phyloP scores from a whole-genome alignment of 2,329 filamentous ascomycete species.

The Ophiostoma himal-ulmi region DNA sequence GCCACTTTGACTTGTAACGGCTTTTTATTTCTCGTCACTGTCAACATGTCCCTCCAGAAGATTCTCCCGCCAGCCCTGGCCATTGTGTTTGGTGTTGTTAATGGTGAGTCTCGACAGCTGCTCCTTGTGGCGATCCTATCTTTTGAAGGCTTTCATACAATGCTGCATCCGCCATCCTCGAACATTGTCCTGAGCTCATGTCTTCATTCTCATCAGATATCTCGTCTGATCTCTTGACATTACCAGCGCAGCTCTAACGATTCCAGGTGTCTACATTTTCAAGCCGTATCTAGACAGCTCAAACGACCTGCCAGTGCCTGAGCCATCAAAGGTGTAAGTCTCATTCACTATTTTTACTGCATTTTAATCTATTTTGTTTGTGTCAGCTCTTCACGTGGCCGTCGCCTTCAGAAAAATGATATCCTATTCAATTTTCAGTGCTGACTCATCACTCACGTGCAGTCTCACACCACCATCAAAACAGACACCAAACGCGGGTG shows the following conservation, averaged over 20 bases:
- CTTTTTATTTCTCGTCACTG: background rate
- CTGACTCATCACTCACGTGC: slow-evolving; percentile 15
- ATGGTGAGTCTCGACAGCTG: slow-evolving; percentile 28
- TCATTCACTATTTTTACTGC: background rate
- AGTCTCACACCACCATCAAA: background rate
- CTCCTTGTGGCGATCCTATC: background rate
- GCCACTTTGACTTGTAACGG: background rate
- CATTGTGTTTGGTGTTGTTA: slow-evolving; percentile 32
- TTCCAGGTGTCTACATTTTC: slow-evolving; percentile 26
- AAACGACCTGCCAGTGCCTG: background rate
- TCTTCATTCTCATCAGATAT: background rate
- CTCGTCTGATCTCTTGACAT: background rate
- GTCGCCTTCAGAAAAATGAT: background rate
- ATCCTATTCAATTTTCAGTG: background rate
- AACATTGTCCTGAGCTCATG: background rate
- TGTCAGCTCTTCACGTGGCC: background rate
- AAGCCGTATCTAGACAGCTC: slow-evolving; percentile 20
- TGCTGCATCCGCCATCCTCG: background rate
- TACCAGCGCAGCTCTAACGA: background rate
- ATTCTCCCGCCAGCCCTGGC: slow-evolving; percentile 30
- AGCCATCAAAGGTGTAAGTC: slow-evolving; percentile 7
- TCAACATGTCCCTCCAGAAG: slow-evolving; percentile 24
- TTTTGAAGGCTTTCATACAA: background rate
- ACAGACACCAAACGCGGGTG: background rate
- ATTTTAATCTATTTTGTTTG: background rate